phyloP scores from a whole-genome alignment of 2,329 filamentous ascomycete species.

The Penicillium aurantiogriseum region DNA sequence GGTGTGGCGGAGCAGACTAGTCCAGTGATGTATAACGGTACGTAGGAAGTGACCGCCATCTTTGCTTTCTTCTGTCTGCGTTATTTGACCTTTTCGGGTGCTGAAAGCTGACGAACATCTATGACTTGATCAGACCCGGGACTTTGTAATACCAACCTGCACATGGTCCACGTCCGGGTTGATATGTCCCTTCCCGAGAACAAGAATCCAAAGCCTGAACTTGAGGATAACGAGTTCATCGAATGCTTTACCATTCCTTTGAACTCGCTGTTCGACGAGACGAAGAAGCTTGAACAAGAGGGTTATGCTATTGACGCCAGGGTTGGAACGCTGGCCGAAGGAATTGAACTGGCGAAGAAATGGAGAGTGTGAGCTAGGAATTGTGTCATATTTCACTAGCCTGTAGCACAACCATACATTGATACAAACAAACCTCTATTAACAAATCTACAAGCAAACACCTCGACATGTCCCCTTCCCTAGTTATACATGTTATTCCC shows the following conservation, averaged over 20 bases:
- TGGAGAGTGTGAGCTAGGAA: constrained; percentile 23
- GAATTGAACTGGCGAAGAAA: constrained; percentile 68
- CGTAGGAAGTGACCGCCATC: neutral
- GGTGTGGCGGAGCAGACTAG: constrained; percentile 47
- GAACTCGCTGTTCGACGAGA: constrained; percentile 62
- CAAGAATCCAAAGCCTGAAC: constrained; percentile 63
- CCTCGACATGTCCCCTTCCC: neutral
- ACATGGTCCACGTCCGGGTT: constrained; percentile 67
- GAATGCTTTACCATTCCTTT: constrained; percentile 72
- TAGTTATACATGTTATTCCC: neutral
- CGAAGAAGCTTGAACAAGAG: constrained; percentile 64
- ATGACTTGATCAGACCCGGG: constrained; percentile 41
- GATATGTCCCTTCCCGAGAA: constrained; percentile 70
- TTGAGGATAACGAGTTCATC: constrained; percentile 81
- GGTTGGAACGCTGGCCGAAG: constrained; percentile 74
- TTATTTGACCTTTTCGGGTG: neutral
- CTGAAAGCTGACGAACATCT: neutral
- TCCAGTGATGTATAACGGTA: constrained; percentile 48
- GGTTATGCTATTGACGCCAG: constrained; percentile 78
- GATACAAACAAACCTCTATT: neutral
- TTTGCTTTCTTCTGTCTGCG: neutral
- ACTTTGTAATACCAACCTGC: constrained; percentile 51
- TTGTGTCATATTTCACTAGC: neutral
- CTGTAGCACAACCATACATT: neutral
- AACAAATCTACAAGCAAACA: neutral